phyloP scores from a whole-genome alignment of 352 stramenopile genomes.

The Phytophthora constricta region DNA sequence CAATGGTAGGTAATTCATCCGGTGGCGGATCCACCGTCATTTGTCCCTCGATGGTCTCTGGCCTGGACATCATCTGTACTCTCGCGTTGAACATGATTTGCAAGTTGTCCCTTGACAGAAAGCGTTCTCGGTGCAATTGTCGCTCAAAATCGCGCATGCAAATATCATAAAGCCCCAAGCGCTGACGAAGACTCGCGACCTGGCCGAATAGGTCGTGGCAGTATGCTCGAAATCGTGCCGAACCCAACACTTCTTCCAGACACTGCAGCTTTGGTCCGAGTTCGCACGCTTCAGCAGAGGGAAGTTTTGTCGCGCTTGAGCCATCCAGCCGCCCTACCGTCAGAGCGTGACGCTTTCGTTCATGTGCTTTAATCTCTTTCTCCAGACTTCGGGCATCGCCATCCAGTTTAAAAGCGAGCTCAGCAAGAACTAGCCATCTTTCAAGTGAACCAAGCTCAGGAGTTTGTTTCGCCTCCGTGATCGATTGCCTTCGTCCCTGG shows the following conservation, averaged over 20 bases:
- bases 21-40: neutral
- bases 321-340: neutral
- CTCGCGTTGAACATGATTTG: constrained; percentile 29
- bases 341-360: constrained; percentile 23
- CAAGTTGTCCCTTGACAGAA: constrained; percentile 22
- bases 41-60: neutral
- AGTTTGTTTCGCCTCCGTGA: constrained; percentile 1
- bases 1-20: constrained; percentile 14
- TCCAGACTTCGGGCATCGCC: constrained; percentile 24
- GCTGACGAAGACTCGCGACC: constrained; percentile 40
- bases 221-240: constrained; percentile 48
- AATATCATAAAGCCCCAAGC: constrained; percentile 43
- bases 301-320: constrained; percentile 18
- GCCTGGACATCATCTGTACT: neutral
- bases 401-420: constrained; percentile 26
- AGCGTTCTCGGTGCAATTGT: constrained; percentile 23
- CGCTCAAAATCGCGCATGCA: constrained; percentile 22
- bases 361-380: constrained; percentile 28
- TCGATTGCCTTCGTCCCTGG: constrained; percentile 16
- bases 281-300: constrained; percentile 32
- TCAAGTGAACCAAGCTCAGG: constrained; percentile 20
- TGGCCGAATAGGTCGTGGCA: constrained; percentile 49
- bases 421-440: constrained; percentile 29
- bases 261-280: constrained; percentile 53
- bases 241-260: constrained; percentile 61